These are phyloP conservation scores for Desmodesmus armatus DNA, from an alignment of 139 green algal genomes.

Conservation along the genomic window DNA sequence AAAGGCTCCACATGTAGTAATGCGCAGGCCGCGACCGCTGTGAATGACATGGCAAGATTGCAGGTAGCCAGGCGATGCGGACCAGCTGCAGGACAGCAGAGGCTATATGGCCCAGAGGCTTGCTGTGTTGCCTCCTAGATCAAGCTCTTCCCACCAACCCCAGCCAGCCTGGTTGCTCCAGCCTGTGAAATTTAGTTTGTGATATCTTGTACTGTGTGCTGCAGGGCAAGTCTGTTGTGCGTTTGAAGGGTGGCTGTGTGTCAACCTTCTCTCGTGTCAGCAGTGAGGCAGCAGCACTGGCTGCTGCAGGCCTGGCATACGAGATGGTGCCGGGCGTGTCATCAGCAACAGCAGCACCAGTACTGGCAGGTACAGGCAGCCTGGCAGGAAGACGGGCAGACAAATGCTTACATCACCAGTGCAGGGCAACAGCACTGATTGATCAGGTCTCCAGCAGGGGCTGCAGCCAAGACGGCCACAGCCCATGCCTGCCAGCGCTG, in stretches of 20 bases:
- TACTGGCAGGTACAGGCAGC: conserved; percentile 70
- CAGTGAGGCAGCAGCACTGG: conserved; percentile 72
- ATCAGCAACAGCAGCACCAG: conserved; percentile 72
- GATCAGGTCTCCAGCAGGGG: too few relatives aligned
- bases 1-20: too few relatives aligned
- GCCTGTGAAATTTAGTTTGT: too few relatives aligned
- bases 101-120: too few relatives aligned
- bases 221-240: conserved; percentile 69
- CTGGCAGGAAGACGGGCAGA: too few relatives aligned
- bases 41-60: too few relatives aligned
- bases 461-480: neutral
- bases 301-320: conserved; percentile 47
- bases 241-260: conserved; percentile 85
- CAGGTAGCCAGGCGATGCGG: too few relatives aligned
- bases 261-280: conserved; percentile 74
- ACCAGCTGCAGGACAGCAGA: too few relatives aligned
- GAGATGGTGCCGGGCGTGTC: conserved; percentile 84
- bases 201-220: neutral
- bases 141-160: neutral
- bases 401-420: too few relatives aligned
- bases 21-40: too few relatives aligned
- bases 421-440: neutral
- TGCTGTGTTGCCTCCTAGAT: neutral
- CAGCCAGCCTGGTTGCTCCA: neutral
- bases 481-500: neutral